Evolutionary conservation across 75 land plant species (phyloP), one percentile per base, ranked within the genome.

Genomic region (Isoetes taiwanensis): DNA sequence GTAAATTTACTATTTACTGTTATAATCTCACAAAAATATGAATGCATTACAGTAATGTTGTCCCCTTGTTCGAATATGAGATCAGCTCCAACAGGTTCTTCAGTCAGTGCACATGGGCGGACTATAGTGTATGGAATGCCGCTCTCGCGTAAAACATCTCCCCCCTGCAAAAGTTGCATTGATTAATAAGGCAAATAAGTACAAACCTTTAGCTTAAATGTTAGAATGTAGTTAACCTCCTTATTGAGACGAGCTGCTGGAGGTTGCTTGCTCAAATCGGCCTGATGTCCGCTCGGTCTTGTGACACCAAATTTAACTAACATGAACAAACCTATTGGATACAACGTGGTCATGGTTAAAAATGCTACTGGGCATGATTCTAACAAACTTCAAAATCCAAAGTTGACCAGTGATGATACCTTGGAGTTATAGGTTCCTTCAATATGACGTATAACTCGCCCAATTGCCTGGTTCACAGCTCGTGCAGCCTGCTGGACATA

Each of bases 51-150:
- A 67, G 91, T 94, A 20, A 89, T 89, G 52, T 94, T 85, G 63
- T 94, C 99, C 16, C 99, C 99, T 54, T 94, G 99, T 23, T 89
- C 96, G 73, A 94, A 94, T 35, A 84, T 70, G 32, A 94, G 80
- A 55, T 94, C 99, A 29, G 96, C 99, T 20, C 99, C 99, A 50
- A 87, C 90, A 58, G 99, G 99, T 66, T 94, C 99, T 65, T 89
- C 91, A 9, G 99, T 94, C 59, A 94, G 69, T 41, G 99, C 99
- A 71, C 96, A 89, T 19, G 99, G 99, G 37, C 99, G 72, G 16
- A 94, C 63, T 30, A 94, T 78, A n/a, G 99, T 58, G 46, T 80
- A 94, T 12, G 96, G 96, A 34, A 94, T 70, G 12, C 96, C 96
- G 73, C 90, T 85, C 34, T 94, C 96, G 24, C 99, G 46, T 32